phyloP scores from a whole-genome alignment of 83 land plant species.

The Picea abies region DNA sequence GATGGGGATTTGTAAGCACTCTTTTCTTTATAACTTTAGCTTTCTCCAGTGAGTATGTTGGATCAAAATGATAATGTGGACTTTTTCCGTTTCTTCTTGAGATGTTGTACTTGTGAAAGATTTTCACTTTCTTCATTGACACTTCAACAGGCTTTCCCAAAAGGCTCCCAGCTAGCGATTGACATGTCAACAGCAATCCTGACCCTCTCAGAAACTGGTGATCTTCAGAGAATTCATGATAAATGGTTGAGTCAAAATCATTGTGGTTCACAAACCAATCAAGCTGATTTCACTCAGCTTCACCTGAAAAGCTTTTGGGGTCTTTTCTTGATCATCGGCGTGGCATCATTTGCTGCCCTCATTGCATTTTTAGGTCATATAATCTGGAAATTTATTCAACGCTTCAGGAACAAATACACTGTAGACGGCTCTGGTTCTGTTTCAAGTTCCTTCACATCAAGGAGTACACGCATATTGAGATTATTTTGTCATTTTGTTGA shows the following conservation, averaged over 20 bases:
- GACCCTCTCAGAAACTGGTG: constrained; percentile 34
- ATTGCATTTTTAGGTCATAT: constrained; percentile 14
- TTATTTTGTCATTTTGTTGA: no score
- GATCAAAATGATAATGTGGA: background rate
- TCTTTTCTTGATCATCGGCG: constrained; percentile 38
- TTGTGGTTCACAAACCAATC: constrained; percentile 18
- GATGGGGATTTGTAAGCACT: constrained; percentile 91
- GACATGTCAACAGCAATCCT: constrained; percentile 45
- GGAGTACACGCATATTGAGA: no score
- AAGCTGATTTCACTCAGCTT: constrained; percentile 20
- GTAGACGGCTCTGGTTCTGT: background rate
- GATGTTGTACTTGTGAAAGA: no score
- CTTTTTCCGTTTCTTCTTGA: background rate
- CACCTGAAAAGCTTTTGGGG: constrained; percentile 41
- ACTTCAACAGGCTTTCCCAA: constrained; percentile 33
- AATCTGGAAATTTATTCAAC: constrained; percentile 23
- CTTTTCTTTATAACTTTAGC: background rate
- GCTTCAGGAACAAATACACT: background rate
- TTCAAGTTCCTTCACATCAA: no score
- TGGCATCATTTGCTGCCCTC: constrained; percentile 18
- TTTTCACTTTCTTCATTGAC: background rate
- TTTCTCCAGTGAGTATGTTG: background rate
- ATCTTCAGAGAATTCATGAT: constrained; percentile 41
- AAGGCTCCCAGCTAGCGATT: constrained; percentile 31
- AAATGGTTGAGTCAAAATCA: constrained; percentile 22